Evolutionary conservation across 2,329 filamentous ascomycete species (phyloP), one percentile per base, ranked within the genome.

Genomic region (Monosporascus sp.): DNA sequence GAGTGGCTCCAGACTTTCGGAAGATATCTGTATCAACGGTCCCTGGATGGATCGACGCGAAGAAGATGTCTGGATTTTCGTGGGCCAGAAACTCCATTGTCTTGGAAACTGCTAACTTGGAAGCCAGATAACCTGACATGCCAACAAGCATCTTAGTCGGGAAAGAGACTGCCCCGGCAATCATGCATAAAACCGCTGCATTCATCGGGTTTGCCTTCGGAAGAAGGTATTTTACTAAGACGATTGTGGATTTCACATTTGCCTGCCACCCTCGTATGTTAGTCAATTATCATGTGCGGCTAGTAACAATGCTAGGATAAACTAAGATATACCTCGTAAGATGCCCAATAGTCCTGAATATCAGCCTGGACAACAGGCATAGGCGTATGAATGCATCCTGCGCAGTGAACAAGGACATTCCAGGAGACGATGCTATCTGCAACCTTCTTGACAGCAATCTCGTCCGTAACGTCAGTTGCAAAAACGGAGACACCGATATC

Each of bases 21-120:
- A 65, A 63, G 31, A 61, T 54, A 35, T 44, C 50, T 7, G 60
- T 63, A 40, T 62, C 62, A 14, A 65, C 53, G 48, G 59, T 52
- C 27, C 63, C 63, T 4, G 63, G 63, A 48, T 65, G 61, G 26
- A 65, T 52, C 31, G 55, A 58, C 8, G 54, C 59, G 0, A 56
- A 56, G 38, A 62, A 61, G 27, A 65, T 31, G 37, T 59, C 54
- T 6, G 61, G 51, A 53, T 65, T 56, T 37, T 65, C 63, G 3
- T 53, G 49, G 5, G 63, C 58, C 3, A 65, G 48, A 53, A 58
- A 64, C 54, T 65, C 63, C 19, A 61, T 53, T 24, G 63, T 55
- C 51, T 64, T 65, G 7, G 41, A 37, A 48, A 53, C 48, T 4
- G 55, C 56, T 9, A 57, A 37, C 37, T 61, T 61, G 2, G 59